Conservation (phyloP, 2,329 filamentous ascomycete species). For the Diaporthe eres region DNA sequence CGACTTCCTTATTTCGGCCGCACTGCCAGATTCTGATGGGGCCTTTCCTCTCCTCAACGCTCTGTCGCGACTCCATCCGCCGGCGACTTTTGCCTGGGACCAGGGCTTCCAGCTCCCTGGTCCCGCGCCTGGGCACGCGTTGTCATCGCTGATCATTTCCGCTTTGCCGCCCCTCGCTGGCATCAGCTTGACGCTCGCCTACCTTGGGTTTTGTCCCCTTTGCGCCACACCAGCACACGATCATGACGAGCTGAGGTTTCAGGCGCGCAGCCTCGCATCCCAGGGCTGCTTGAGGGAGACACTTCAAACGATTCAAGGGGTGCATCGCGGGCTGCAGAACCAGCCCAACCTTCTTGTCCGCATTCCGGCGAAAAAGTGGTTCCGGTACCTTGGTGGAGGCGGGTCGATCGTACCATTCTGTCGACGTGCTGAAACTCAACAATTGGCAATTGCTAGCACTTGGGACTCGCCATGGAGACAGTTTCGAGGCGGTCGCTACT, state of each 20-base stretch:
- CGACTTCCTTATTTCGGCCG: conserved; percentile 23
- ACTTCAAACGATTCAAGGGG: conserved; percentile 14
- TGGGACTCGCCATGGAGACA: not conserved
- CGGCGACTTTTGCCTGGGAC: not conserved
- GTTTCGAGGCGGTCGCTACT: not conserved
- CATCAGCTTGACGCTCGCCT: conserved; percentile 18
- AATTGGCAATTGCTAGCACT: conserved; percentile 11
- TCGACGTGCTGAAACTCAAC: conserved; percentile 26
- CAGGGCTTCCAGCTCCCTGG: not conserved
- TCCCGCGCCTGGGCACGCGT: conserved; percentile 23
- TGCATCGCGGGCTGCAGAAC: conserved; percentile 16
- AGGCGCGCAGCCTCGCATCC: conserved; percentile 6
- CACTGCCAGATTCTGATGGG: conserved; percentile 25
- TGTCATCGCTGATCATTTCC: conserved; percentile 25
- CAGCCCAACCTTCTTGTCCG: conserved; percentile 8
- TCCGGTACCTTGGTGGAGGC: conserved; percentile 7
- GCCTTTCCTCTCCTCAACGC: not conserved
- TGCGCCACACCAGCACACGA: not conserved
- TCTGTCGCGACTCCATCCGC: conserved; percentile 6
- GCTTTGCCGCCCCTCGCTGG: not conserved
- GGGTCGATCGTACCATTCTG: conserved; percentile 8
- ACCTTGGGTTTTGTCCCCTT: not conserved
- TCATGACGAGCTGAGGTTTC: conserved; percentile 25
- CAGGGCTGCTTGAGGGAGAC: not conserved
- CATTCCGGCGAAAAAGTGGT: conserved; percentile 25